Base-by-base conservation (phyloP, 1,284 basidiomycete species). In the Tilletia walkeri region DNA sequence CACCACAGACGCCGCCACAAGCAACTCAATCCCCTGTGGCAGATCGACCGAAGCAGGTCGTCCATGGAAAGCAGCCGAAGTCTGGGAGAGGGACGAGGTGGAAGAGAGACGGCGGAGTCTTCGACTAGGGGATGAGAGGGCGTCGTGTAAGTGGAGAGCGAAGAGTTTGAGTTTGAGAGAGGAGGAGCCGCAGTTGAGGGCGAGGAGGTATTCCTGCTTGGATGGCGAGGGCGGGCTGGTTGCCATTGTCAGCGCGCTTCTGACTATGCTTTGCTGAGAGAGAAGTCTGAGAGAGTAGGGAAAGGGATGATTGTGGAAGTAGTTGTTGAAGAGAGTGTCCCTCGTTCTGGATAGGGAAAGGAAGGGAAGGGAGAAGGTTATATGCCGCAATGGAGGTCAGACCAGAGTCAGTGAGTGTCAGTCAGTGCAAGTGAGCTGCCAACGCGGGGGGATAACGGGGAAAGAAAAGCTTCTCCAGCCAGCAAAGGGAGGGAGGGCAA, bases 161-260 rank as follows among this genome's bases (percentile, higher is more conserved):
- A 69, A 75, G 16, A 69, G 41, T 61, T 75, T 75, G 71, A 75
- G 68, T 50, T 75, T 75, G 68, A 75, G 69, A 16, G 72, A 73
- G n/a, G 73, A 75, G 0, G 73, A 75, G 14, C 73, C 73, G 24
- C 73, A 72, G 48, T 59, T 56, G 66, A 63, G 59, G 36, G 59
- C 59, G 34, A 63, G 36, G 59, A 63, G 59, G 36, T 63, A 63
- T 20, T 10, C 50, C 6, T 53, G 50, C 50, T 53, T 24, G 50
- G 16, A 38, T 20, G 36, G 20, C 20, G 54, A 30, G 20, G n/a
- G 54, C n/a, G 34, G 54, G 20, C 18, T 56, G 16, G 20, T 14
- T 30, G 54, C 12, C 54, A 56, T 56, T 14, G n/a, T 56, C 24
- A 30, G 24, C 24, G 24, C 24, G 24, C 24, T 30, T 30, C 24